phyloP scores from a whole-genome alignment of 768 basidiomycete genomes.

The Trametes villosa region DNA sequence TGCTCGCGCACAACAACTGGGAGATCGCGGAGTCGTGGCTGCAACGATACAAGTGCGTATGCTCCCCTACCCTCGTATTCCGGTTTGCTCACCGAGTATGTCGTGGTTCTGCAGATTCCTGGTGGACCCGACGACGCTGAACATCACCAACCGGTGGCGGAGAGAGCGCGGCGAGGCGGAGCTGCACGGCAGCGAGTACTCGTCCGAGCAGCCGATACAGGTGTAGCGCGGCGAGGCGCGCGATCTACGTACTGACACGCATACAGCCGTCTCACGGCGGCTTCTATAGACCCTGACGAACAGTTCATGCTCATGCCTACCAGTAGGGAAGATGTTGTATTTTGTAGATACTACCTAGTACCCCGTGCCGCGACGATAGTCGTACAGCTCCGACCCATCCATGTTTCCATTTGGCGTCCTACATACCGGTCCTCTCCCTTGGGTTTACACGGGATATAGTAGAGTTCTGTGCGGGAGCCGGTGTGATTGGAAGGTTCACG shows the following conservation, averaged over 20 bases:
- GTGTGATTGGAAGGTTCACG: no score
- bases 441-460: no score
- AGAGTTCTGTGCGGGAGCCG: no score
- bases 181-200: slow-evolving; percentile 17
- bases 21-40: slow-evolving; percentile 87
- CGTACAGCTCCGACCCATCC: no score
- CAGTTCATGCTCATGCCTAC: neutral
- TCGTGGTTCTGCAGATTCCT: slow-evolving; percentile 62
- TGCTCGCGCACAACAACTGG: slow-evolving; percentile 89
- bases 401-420: no score
- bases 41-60: slow-evolving; percentile 74
- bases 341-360: neutral
- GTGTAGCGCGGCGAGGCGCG: slow-evolving; percentile 1
- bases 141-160: slow-evolving; percentile 86
- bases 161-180: slow-evolving; percentile 80
- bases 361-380: no score
- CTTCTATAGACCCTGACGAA: neutral
- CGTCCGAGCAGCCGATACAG: slow-evolving; percentile 17
- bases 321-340: neutral
- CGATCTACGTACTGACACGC: neutral
- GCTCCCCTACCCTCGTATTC: neutral
- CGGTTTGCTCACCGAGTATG: neutral
- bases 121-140: slow-evolving; percentile 71
- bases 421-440: no score
- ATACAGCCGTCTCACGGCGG: neutral